Percentiles rank a stretch among this genome's conserved stretches.
phyloP scores from a whole-genome alignment of 768 basidiomycete species.

The Mycena indigotica region DNA sequence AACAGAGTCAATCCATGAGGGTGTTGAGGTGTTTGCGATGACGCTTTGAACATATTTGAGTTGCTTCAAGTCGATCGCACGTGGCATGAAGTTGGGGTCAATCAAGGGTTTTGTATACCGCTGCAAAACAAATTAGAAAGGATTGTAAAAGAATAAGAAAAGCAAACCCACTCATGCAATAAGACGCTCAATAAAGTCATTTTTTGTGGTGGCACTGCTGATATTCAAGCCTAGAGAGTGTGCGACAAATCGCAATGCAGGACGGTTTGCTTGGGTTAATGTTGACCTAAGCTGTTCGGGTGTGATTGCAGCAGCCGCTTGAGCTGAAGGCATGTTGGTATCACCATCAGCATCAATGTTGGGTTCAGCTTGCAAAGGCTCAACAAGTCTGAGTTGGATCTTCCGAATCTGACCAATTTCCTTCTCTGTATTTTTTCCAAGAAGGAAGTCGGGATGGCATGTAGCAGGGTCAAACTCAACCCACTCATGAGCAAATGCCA shows the following conservation, averaged over 20 bases:
- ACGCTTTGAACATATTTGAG: constrained; percentile 17
- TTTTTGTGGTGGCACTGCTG: constrained; percentile 1
- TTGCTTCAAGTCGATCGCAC: constrained; percentile 13
- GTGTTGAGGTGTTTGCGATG: constrained; percentile 11
- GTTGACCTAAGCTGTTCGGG: constrained; percentile 2
- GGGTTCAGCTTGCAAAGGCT: constrained; percentile 4
- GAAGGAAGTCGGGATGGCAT: constrained; percentile 5
- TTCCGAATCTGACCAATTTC: constrained; percentile 1
- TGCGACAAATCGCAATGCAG: constrained; percentile 14
- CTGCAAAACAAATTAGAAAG: constrained; percentile 12
- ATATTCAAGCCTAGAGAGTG: constrained; percentile 11
- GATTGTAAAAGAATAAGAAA: background rate
- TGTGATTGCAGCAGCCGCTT: constrained; percentile 7
- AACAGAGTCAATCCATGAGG: constrained; percentile 20
- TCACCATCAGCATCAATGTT: constrained; percentile 10
- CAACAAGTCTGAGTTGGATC: constrained; percentile 13
- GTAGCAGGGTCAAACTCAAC: constrained; percentile 10
- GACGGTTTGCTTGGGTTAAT: background rate
- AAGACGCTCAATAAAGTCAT: constrained; percentile 11
- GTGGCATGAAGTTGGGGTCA: constrained; percentile 8
- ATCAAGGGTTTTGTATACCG: constrained; percentile 11
- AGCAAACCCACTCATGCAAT: constrained; percentile 17
- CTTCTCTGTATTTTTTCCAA: constrained; percentile 6
- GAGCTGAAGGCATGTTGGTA: constrained; percentile 8
- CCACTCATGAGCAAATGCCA: constrained; percentile 16